These are phyloP conservation scores for Cutaneotrichosporon arboriforme DNA, from an alignment of 1,284 basidiomycete genomes.

Conservation along the genomic window DNA sequence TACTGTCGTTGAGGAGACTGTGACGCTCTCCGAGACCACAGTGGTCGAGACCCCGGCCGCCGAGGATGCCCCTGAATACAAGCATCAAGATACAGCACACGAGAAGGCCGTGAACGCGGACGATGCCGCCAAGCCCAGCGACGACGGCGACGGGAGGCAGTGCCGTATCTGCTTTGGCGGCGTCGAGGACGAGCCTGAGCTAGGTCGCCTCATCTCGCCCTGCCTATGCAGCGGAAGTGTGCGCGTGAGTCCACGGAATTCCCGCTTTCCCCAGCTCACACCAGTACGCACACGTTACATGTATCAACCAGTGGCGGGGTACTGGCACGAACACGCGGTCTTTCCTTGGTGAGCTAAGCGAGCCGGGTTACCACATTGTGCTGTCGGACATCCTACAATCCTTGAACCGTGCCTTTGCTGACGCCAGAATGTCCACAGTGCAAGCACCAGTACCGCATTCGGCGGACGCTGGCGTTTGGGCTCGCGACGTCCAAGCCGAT, in stretches of 20 bases:
- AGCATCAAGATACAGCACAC: too few species aligned
- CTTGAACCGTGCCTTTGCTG: background rate
- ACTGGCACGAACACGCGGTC: conserved; percentile 42
- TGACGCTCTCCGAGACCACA: too few species aligned
- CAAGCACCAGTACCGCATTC: conserved; percentile 40
- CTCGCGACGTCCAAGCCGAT: conserved; percentile 40
- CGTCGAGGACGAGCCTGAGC: conserved; percentile 34
- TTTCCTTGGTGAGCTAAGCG: conserved; percentile 30
- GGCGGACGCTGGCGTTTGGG: conserved; percentile 39
- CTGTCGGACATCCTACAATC: too few species aligned
- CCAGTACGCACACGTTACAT: conserved; percentile 26
- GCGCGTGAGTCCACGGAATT: conserved; percentile 31
- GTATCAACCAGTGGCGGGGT: conserved; percentile 46
- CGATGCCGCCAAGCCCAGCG: too few species aligned
- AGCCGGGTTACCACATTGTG: too few species aligned
- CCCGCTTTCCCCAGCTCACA: background rate
- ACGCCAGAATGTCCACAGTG: conserved; percentile 45
- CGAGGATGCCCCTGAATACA: too few species aligned
- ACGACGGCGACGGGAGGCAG: conserved; percentile 28
- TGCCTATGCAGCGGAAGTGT: conserved; percentile 46
- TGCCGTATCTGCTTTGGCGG: conserved; percentile 46
- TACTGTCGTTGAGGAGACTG: too few species aligned
- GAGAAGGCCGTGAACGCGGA: too few species aligned
- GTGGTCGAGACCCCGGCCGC: too few species aligned
- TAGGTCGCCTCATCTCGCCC: conserved; percentile 45